phyloP scores from a whole-genome alignment of 2,329 filamentous ascomycete species.

The Fusarium verrucosum region DNA sequence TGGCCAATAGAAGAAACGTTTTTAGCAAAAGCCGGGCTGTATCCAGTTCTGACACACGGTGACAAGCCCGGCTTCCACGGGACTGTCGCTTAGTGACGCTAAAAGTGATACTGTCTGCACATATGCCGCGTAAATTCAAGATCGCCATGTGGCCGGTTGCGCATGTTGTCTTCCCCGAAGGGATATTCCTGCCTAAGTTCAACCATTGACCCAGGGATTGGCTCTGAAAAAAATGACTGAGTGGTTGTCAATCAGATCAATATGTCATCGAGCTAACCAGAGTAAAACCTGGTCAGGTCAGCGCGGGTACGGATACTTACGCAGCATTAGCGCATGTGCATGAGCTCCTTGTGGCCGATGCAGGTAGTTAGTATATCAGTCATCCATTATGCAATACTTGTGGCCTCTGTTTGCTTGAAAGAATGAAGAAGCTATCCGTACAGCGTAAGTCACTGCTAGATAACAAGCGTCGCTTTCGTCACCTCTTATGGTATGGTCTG shows the following conservation, averaged over 20 bases:
- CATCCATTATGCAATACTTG: constrained; percentile 4
- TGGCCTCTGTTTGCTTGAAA: not conserved
- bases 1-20: constrained; percentile 13
- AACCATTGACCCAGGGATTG: not conserved
- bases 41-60: constrained; percentile 25
- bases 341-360: constrained; percentile 11
- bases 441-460: not conserved
- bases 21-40: constrained; percentile 32
- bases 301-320: constrained; percentile 11
- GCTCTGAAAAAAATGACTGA: constrained; percentile 4
- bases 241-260: constrained; percentile 27
- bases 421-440: constrained; percentile 8
- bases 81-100: constrained; percentile 15
- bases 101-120: constrained; percentile 2
- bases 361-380: constrained; percentile 16
- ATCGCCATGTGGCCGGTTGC: not conserved
- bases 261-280: constrained; percentile 17
- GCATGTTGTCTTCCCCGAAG: not conserved
- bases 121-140: not conserved
- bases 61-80: constrained; percentile 19
- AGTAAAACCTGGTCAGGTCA: constrained; percentile 14
- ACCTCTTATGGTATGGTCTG: constrained; percentile 15
- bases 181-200: constrained; percentile 5
- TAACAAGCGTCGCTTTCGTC: constrained; percentile 18
- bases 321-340: constrained; percentile 10